Evolutionary conservation across 163 green algal genomes (phyloP).

Genomic region (Volvox carteri): DNA sequence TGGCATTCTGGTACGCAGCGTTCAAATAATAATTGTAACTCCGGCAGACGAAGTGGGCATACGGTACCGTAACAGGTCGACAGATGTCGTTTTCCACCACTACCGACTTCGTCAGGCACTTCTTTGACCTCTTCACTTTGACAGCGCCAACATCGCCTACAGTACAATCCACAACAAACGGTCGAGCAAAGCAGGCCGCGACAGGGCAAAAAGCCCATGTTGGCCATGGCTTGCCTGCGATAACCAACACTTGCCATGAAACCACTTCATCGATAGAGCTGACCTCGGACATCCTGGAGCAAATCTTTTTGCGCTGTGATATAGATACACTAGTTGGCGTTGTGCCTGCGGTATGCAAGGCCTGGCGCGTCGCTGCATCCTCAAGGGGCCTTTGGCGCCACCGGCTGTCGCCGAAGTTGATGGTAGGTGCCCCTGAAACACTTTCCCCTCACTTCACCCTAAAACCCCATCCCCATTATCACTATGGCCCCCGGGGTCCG

Average conservation of each 20-base stretch:
- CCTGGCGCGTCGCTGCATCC: neutral
- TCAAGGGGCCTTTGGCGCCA: neutral
- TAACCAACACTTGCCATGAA: neutral
- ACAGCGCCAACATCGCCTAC: neutral
- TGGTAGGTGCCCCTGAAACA: constrained; percentile 24
- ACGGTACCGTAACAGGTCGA: neutral
- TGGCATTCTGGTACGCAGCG: neutral
- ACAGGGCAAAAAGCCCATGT: neutral
- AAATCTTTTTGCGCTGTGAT: constrained; percentile 11
- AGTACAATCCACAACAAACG: neutral
- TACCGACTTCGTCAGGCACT: neutral
- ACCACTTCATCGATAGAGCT: neutral
- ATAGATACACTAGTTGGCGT: neutral
- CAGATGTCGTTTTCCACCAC: constrained; percentile 10
- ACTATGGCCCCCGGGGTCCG: too few species aligned
- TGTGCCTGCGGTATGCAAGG: constrained; percentile 10
- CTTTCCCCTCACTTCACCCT: too few species aligned
- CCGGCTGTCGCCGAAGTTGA: neutral
- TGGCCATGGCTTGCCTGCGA: neutral
- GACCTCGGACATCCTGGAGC: neutral
- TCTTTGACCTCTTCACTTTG: constrained; percentile 8
- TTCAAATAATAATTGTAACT: neutral
- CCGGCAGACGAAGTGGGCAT: neutral
- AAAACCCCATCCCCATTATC: too few species aligned
- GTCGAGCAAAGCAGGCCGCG: neutral